These are phyloP conservation scores for Clonostachys rhizophaga DNA, from an alignment of 2,329 filamentous ascomycete genomes.

Conservation along the genomic window DNA sequence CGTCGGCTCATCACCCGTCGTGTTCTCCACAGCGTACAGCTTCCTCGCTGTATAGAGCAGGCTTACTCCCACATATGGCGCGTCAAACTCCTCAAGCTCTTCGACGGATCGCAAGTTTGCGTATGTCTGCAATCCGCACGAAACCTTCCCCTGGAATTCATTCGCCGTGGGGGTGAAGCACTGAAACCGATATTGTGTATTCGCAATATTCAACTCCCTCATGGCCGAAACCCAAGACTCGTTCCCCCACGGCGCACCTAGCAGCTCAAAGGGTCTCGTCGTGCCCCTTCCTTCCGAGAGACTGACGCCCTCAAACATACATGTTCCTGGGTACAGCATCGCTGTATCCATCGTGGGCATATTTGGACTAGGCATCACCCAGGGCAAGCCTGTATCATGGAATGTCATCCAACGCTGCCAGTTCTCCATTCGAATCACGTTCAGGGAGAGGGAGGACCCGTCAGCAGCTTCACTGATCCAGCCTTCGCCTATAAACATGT, in stretches of 20 bases:
- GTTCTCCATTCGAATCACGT: constrained; percentile 5
- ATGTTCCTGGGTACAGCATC: constrained; percentile 5
- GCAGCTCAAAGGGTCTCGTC: constrained; percentile 5
- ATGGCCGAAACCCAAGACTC: constrained; percentile 6
- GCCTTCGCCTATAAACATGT: constrained; percentile 5
- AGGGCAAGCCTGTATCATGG: constrained; percentile 4
- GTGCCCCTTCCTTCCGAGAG: constrained; percentile 7
- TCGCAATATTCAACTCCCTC: constrained; percentile 2
- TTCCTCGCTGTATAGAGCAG: constrained; percentile 5
- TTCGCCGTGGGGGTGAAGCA: constrained; percentile 7
- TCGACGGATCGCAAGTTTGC: neutral
- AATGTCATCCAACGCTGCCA: constrained; percentile 5
- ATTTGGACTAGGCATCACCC: constrained; percentile 6
- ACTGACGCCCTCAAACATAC: constrained; percentile 7
- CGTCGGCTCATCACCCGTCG: neutral
- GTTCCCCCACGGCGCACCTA: constrained; percentile 7
- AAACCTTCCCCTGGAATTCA: constrained; percentile 2
- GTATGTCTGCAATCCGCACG: constrained; percentile 7
- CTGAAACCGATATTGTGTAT: constrained; percentile 6
- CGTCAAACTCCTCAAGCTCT: constrained; percentile 3
- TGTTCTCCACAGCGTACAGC: constrained; percentile 4
- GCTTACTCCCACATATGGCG: constrained; percentile 3
- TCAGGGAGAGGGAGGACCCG: neutral
- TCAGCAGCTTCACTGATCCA: constrained; percentile 4
- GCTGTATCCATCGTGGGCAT: constrained; percentile 7